Base-by-base conservation (phyloP, 371 early-diverging fungal genomes). In the Mucor irregularis region DNA sequence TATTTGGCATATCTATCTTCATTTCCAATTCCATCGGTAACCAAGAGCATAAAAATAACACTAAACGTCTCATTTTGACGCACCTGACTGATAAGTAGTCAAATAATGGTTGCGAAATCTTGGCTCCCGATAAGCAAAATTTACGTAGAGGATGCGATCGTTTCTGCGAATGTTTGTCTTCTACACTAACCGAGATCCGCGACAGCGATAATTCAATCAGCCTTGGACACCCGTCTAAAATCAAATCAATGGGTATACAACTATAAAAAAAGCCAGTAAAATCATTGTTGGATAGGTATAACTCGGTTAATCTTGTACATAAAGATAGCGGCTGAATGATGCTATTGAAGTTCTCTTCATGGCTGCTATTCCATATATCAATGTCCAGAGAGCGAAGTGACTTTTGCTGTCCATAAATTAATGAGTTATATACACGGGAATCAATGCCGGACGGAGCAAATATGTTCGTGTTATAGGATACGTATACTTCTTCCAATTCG, bases 1-100 rank as follows among this genome's bases (percentile, higher is more conserved):
- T 40, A 7, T 50, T 24, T 7, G 62, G 62, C 62, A 61, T 61
- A 21, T 50, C 34, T 0, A 61, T 45, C n/a, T 28, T 49, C 55
- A 61, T 61, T 11, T 61, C 38, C n/a, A 61, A 14, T 30, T 61
- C 50, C 0, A 38, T 28, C 6, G 51, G 44, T 39, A 43, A 43
- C 62, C 62, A 61, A 13, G 35, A 49, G 29, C 56, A 37, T 19
- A 42, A 50, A 17, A 16, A 17, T 1, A 61, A 14, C 2, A 34
- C 33, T 33, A 61, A 11, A 3, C 40, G 37, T 6, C 16, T 29
- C 0, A 61, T n/a, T 2, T 50, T 9, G 0, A 51, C 56, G 16
- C 62, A 61, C 25, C 62, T 19, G 28, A 14, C 37, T n/a, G 49
- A 10, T 0, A 61, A 10, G 21, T 61, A 61, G 2, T 13, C 16